These are phyloP conservation scores for Musa itinerans DNA, from an alignment of 176 grass and related monocot species.

Conservation along the genomic window DNA sequence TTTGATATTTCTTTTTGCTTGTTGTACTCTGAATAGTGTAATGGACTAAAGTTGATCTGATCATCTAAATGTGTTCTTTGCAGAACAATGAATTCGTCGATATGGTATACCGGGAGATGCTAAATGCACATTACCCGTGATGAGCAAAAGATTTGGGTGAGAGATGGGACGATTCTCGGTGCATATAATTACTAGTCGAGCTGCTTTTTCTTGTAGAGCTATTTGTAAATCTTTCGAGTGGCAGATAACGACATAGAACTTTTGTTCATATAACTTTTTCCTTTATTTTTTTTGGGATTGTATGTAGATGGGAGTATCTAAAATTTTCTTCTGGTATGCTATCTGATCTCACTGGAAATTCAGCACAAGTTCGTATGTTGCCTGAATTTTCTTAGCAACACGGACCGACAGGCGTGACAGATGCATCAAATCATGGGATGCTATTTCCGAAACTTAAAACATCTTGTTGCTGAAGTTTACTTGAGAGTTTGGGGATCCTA, in stretches of 20 bases:
- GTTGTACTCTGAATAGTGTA: background rate
- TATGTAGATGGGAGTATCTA: too few species aligned
- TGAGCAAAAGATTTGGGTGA: background rate
- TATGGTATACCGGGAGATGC: constrained; percentile 8
- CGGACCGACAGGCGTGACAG: too few species aligned
- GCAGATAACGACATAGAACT: background rate
- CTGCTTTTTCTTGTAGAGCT: background rate
- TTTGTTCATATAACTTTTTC: background rate
- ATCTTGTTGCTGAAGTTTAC: too few species aligned
- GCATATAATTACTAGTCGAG: background rate
- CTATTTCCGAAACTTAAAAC: too few species aligned
- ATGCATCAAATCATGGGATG: too few species aligned
- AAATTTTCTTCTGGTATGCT: too few species aligned
- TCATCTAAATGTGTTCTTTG: background rate
- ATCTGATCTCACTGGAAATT: too few species aligned
- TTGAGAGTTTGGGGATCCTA: too few species aligned
- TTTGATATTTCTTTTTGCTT: background rate
- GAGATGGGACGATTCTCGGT: background rate
- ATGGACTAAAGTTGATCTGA: background rate
- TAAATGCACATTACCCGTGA: constrained; percentile 7
- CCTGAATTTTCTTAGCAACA: too few species aligned
- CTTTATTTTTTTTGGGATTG: background rate
- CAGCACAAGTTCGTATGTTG: too few species aligned
- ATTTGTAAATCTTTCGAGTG: background rate
- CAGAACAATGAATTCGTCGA: constrained; percentile 18